A percentile compares a stretch with the other conserved stretches of the same genome.
Evolutionary conservation across 2,329 filamentous ascomycete species (phyloP).

Genomic region (Botrytis medusae): DNA sequence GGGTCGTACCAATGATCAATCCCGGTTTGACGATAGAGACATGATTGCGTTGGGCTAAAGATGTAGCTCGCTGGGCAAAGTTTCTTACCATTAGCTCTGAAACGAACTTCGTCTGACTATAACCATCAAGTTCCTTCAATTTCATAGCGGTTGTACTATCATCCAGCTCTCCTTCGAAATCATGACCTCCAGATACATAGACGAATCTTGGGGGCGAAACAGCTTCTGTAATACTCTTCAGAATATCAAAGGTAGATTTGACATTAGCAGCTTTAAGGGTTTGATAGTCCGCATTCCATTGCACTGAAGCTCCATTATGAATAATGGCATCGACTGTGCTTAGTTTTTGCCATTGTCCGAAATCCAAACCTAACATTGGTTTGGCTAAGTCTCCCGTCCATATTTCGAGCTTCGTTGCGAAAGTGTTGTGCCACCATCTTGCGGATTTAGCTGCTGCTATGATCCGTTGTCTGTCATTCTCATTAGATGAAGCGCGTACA

Average conservation of each 20-base stretch:
- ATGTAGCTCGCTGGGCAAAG: constrained; percentile 14
- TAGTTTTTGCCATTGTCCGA: constrained; percentile 61
- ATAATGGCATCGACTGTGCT: constrained; percentile 68
- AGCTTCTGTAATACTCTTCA: constrained; percentile 5
- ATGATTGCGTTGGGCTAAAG: background rate
- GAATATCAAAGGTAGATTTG: constrained; percentile 46
- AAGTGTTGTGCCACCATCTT: constrained; percentile 10
- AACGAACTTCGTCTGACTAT: constrained; percentile 86
- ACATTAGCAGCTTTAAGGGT: constrained; percentile 69
- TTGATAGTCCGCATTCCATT: constrained; percentile 70
- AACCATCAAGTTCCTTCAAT: constrained; percentile 58
- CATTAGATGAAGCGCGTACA: background rate
- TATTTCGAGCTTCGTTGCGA: constrained; percentile 17
- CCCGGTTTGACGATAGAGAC: constrained; percentile 30
- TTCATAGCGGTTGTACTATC: background rate
- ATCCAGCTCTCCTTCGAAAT: background rate
- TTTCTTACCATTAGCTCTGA: constrained; percentile 56
- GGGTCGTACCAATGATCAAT: constrained; percentile 28
- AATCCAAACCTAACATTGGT: constrained; percentile 70
- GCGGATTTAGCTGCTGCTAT: constrained; percentile 9
- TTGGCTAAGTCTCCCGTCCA: constrained; percentile 65
- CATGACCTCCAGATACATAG: constrained; percentile 14
- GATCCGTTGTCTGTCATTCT: background rate
- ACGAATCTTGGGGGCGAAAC: constrained; percentile 5
- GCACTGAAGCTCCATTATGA: constrained; percentile 76